Base-by-base conservation (phyloP, 495 filamentous ascomycete species). In the Sporormia fimetaria region DNA sequence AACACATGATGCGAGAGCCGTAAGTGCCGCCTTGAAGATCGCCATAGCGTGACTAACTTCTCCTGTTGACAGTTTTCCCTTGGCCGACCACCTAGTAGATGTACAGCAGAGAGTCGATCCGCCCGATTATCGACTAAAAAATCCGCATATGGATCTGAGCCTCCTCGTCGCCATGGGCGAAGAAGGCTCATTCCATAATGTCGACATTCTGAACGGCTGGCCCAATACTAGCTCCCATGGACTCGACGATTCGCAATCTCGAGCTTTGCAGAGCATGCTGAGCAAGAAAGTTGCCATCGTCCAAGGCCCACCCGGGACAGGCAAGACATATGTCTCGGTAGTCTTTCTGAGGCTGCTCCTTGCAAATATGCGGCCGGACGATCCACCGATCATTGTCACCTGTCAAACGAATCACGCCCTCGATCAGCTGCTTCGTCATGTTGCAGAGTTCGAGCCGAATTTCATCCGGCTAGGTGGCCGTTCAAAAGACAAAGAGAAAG, bases 331-430 rank as follows among this genome's bases (percentile, higher is more conserved):
- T 47, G 75, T 83, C 0, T 87, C 84, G 0, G 70, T 87, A 0
- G 57, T 74, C 26, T 83, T 82, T 1, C 56, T 95, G 21, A 75
- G 72, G 30, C 64, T 80, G 3, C 57, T 93, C 35, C 61, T 94
- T 0, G 56, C 66, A 1, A 84, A 81, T 39, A 70, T 75, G 64
- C 42, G 44, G n/a, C 40, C 54, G 1, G 63, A 63, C 6, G 71
- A 82, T 57, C 76, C 81, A 15, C 82, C 82, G 10, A 77, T 94
- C 23, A 67, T 93, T 16, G 64, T 93, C 4, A 69, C 85, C 0
- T 83, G 83, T 17, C 83, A 95, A 48, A 95, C 88, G 2, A 98
- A 98, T 44, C 87, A 98, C 60, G 88, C 90, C 0, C 59, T 95
- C 0, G 88, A 95, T 50, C 90, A 94, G 52, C 60, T 95, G 1